Evolutionary conservation across 257 asterid species (phyloP).

Genomic region (Gardenia jasminoides): DNA sequence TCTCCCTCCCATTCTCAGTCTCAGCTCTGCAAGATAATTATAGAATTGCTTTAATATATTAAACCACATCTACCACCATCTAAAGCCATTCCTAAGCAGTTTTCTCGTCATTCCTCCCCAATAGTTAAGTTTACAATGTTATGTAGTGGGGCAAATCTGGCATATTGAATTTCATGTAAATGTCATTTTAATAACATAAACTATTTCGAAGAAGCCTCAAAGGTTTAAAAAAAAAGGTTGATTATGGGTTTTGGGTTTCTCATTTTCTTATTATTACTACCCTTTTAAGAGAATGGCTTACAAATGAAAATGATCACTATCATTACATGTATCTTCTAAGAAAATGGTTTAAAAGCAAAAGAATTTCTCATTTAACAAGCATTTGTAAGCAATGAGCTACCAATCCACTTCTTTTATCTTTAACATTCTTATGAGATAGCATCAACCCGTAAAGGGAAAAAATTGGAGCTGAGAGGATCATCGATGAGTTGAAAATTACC

Average conservation of each 20-base stretch:
- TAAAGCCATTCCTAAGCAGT: not conserved
- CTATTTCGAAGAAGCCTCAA: too few species aligned
- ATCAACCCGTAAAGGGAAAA: not conserved
- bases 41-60: not conserved
- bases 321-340: not conserved
- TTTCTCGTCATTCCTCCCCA: not conserved
- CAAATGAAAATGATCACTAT: not conserved
- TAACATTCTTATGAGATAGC: too few species aligned
- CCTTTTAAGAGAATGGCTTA: too few species aligned
- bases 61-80: not conserved
- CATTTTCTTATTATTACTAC: too few species aligned
- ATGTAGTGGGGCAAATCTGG: not conserved
- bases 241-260: too few species aligned
- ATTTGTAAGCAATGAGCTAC: too few species aligned
- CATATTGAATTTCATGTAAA: not conserved
- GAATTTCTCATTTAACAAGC: not conserved
- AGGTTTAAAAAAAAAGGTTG: too few species aligned
- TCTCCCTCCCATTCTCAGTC: not conserved
- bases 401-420: too few species aligned
- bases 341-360: not conserved
- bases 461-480: not conserved
- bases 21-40: not conserved
- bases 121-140: not conserved
- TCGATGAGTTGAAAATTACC: not conserved
- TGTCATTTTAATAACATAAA: too few species aligned